Conservation (phyloP, 352 stramenopile species). For the Pythium coloratum region DNA sequence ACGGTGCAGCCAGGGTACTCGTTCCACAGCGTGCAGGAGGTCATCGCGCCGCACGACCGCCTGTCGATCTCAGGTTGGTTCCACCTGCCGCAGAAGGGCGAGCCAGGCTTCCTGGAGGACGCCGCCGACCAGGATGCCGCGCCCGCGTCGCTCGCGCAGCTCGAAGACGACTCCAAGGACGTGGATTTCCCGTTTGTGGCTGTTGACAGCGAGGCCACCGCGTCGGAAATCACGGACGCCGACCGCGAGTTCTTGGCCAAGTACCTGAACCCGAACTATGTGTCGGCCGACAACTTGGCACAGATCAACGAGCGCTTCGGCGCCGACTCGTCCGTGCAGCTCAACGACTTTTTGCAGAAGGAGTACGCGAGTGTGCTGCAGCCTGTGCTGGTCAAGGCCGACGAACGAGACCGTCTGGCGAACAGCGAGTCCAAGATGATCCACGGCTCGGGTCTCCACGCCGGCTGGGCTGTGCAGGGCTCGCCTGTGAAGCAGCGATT, state of each 20-base stretch:
- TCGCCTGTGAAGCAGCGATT: conserved; percentile 30
- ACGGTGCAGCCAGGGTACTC: conserved; percentile 82
- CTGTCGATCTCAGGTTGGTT: conserved; percentile 86
- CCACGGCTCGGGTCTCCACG: conserved; percentile 25
- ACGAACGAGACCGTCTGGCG: conserved; percentile 54
- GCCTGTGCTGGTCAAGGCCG: conserved; percentile 31
- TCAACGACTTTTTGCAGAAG: conserved; percentile 82
- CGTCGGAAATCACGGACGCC: conserved; percentile 35
- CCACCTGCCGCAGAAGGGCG: conserved; percentile 35
- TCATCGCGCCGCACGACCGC: conserved; percentile 42
- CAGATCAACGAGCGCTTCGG: conserved; percentile 80
- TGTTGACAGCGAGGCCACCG: conserved; percentile 12
- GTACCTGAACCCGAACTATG: conserved; percentile 84
- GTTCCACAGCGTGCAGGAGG: conserved; percentile 85
- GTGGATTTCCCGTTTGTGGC: conserved; percentile 24
- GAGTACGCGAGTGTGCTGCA: conserved; percentile 54
- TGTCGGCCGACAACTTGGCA: conserved; percentile 57
- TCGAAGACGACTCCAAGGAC: conserved; percentile 35
- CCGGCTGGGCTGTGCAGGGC: conserved; percentile 29
- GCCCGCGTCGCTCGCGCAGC: conserved; percentile 25
- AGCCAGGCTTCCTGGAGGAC: conserved; percentile 26
- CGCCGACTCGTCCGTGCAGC: conserved; percentile 78
- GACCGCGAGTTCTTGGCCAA: conserved; percentile 62
- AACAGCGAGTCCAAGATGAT: conserved; percentile 41
- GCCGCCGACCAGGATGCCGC: conserved; percentile 21